Conservation (phyloP, 2,329 filamentous ascomycete species). For the Pseudocercospora musae region DNA sequence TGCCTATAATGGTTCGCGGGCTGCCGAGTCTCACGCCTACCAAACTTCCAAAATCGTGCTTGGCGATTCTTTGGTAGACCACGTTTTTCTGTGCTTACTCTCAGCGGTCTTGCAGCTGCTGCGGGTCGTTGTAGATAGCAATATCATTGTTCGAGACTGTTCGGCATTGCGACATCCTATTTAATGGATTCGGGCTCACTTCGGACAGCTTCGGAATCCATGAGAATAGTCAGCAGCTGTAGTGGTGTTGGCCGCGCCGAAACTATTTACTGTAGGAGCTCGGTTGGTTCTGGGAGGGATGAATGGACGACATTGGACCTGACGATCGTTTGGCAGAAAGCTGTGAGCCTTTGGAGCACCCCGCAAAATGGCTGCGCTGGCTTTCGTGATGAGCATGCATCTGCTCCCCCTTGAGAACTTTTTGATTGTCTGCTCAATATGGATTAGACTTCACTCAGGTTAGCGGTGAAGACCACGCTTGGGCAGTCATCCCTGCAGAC, state of each 20-base stretch:
- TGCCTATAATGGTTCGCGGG: constrained; percentile 8
- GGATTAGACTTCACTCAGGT: constrained; percentile 9
- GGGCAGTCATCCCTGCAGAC: constrained; percentile 7
- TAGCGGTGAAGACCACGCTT: constrained; percentile 14
- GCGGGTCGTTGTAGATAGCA: not conserved
- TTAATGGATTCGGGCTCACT: not conserved
- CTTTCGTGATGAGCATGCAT: constrained; percentile 1
- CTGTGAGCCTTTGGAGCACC: not conserved
- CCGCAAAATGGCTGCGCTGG: constrained; percentile 2
- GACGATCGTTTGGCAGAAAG: not conserved
- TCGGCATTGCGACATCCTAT: not conserved
- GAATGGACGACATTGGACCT: constrained; percentile 4
- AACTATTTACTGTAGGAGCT: not conserved
- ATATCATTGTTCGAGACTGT: not conserved
- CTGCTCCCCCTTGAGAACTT: not conserved
- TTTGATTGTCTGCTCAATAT: not conserved
- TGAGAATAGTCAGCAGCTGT: not conserved
- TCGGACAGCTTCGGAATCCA: not conserved
- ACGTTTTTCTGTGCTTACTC: not conserved
- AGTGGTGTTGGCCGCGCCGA: not conserved
- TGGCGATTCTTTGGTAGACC: not conserved
- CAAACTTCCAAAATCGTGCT: not conserved
- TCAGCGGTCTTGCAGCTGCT: not conserved
- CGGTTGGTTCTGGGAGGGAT: not conserved
- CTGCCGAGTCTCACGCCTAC: constrained; percentile 13